These are phyloP conservation scores for Ceratobasidium papillatum DNA, from an alignment of 1,284 basidiomycete genomes.

Conservation along the genomic window DNA sequence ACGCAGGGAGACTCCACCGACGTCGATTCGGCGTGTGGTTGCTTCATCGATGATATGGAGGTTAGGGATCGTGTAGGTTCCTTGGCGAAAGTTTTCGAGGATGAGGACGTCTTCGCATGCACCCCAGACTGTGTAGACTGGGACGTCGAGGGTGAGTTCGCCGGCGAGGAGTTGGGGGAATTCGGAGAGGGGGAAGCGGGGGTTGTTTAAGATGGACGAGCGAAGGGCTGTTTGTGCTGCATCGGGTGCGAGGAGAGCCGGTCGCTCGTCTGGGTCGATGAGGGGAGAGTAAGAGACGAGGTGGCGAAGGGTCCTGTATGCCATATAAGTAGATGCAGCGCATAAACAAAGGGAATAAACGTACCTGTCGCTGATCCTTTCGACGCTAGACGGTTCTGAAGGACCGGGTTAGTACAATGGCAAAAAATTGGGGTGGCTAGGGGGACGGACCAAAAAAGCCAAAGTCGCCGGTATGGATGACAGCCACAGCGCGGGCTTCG, in stretches of 20 bases:
- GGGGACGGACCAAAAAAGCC: conserved; percentile 87
- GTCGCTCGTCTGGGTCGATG: conserved; percentile 82
- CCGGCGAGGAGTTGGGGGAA: conserved; percentile 92
- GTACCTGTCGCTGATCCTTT: conserved; percentile 88
- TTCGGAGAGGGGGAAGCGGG: conserved; percentile 82
- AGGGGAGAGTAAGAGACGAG: conserved; percentile 98
- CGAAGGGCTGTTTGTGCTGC: conserved; percentile 63
- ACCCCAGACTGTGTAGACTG: conserved; percentile 97
- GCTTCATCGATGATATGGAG: conserved; percentile 94
- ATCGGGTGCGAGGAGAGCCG: conserved; percentile 76
- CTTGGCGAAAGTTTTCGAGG: conserved; percentile 90
- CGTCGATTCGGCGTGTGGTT: conserved; percentile 86
- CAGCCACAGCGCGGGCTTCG: conserved; percentile 88
- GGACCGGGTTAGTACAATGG: conserved; percentile 3
- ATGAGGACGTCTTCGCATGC: conserved; percentile 96
- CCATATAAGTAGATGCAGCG: conserved; percentile 7
- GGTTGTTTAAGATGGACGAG: conserved; percentile 60
- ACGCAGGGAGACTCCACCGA: conserved; percentile 92
- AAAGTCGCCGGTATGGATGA: conserved; percentile 99
- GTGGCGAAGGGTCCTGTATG: conserved; percentile 83
- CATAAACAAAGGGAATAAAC: conserved; percentile 41
- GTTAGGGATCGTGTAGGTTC: conserved; percentile 84
- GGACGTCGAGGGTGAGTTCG: conserved; percentile 86
- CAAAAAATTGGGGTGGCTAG: neutral
- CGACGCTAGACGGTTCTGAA: conserved; percentile 79